Percentiles rank a stretch among this genome's conserved stretches.
Evolutionary conservation across 306 rosid species (phyloP).

Genomic region (Dalbergia cultrata): DNA sequence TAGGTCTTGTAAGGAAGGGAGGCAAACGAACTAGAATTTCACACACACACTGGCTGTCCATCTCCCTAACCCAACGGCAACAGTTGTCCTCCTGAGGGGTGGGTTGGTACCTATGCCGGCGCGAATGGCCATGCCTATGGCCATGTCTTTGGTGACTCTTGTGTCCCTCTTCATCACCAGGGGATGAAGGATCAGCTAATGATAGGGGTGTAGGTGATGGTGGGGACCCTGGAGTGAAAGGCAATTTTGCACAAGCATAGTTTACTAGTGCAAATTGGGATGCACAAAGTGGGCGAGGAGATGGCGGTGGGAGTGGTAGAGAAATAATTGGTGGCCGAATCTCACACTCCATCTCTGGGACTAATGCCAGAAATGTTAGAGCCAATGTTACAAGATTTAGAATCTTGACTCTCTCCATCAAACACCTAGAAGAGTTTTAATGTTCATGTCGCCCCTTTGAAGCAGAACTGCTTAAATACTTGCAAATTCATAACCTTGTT

Average conservation of each 20-base stretch:
- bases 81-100: constrained; percentile 61
- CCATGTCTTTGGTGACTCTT: constrained; percentile 21
- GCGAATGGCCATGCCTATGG: constrained; percentile 31
- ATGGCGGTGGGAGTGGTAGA: constrained; percentile 9
- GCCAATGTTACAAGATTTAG: constrained; percentile 34
- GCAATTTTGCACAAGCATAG: constrained; percentile 72
- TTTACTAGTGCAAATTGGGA: constrained; percentile 74
- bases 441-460: constrained; percentile 36
- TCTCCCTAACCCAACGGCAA: constrained; percentile 73
- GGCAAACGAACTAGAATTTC: constrained; percentile 52
- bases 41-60: constrained; percentile 85
- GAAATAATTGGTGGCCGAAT: constrained; percentile 5
- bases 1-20: constrained; percentile 68
- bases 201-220: background rate
- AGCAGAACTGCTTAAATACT: constrained; percentile 59
- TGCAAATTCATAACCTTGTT: constrained; percentile 41
- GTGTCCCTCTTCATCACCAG: background rate
- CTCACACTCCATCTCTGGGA: constrained; percentile 53
- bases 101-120: background rate
- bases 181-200: background rate
- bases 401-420: constrained; percentile 52
- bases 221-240: constrained; percentile 49
- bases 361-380: constrained; percentile 51
- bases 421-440: constrained; percentile 29
- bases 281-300: constrained; percentile 67